These are phyloP conservation scores for Aristolochia fimbriata DNA, from an alignment of 164 flowering plant species.

Conservation along the genomic window DNA sequence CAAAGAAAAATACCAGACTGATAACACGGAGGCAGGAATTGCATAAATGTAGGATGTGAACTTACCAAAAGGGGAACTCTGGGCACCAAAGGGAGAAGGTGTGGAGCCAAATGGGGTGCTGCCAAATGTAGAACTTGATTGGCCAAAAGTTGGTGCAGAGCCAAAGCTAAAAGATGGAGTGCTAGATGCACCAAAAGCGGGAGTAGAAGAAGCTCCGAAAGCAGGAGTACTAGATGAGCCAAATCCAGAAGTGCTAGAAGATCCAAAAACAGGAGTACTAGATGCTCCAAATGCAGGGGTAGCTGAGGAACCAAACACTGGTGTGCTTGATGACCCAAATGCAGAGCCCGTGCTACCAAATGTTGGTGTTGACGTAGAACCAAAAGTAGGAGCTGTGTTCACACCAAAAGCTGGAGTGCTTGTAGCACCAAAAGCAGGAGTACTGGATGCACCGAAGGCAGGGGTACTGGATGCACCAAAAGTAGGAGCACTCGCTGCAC, in stretches of 20 bases:
- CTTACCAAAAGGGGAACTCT: conserved; percentile 58
- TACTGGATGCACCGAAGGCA: conserved; percentile 47
- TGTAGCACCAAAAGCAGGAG: conserved; percentile 57
- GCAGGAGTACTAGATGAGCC: conserved; percentile 25
- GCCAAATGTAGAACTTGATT: conserved; percentile 62
- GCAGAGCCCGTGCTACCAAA: conserved; percentile 52
- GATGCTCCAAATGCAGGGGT: conserved; percentile 13
- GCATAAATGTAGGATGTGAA: not conserved
- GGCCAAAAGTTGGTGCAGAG: conserved; percentile 62
- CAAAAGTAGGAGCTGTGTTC: conserved; percentile 43
- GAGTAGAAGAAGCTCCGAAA: conserved; percentile 42
- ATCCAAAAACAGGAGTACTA: conserved; percentile 15
- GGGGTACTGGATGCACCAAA: conserved; percentile 50
- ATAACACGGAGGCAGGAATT: not conserved
- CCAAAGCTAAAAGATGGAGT: conserved; percentile 46
- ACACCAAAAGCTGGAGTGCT: conserved; percentile 52
- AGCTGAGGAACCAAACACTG: conserved; percentile 32
- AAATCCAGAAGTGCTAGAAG: conserved; percentile 13
- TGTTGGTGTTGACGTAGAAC: conserved; percentile 43
- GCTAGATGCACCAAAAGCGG: conserved; percentile 38
- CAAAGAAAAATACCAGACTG: not conserved
- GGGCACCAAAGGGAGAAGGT: conserved; percentile 59
- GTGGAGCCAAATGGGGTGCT: conserved; percentile 55
- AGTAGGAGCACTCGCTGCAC: conserved; percentile 42
- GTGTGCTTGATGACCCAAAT: conserved; percentile 46